Conservation (phyloP, 768 basidiomycete genomes). For the Pulveroboletus ravenelii region DNA sequence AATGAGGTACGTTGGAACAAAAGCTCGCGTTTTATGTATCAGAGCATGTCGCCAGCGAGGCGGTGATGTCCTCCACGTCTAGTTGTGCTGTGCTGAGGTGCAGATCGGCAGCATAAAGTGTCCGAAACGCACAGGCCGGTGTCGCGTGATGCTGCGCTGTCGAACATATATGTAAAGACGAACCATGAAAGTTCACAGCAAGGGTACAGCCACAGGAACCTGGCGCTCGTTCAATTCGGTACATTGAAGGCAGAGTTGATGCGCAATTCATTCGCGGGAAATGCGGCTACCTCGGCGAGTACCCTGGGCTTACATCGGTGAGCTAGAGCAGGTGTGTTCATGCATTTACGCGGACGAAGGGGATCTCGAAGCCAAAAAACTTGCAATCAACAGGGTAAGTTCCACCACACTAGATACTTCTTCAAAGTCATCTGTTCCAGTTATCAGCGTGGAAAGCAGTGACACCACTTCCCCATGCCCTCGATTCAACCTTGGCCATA, state of each 20-base stretch:
- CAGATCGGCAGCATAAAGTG: not conserved
- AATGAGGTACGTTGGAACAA: not conserved
- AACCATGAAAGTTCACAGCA: too few species aligned
- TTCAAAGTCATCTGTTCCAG: slow-evolving; percentile 35
- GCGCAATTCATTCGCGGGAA: not conserved
- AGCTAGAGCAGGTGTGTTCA: slow-evolving; percentile 70
- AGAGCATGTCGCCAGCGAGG: slow-evolving; percentile 6
- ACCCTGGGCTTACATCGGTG: slow-evolving; percentile 66
- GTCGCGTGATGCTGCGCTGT: too few species aligned
- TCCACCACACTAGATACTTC: not conserved
- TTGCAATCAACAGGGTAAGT: slow-evolving; percentile 64
- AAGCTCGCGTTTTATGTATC: slow-evolving; percentile 18
- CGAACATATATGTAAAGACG: not conserved
- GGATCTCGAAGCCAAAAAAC: slow-evolving; percentile 48
- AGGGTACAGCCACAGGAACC: not conserved
- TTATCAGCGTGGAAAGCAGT: slow-evolving; percentile 77
- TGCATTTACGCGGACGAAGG: slow-evolving; percentile 71
- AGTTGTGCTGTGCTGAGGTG: slow-evolving; percentile 8
- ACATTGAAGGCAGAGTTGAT: too few species aligned
- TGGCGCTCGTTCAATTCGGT: too few species aligned
- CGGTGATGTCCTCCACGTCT: slow-evolving; percentile 13
- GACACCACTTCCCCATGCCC: slow-evolving; percentile 73
- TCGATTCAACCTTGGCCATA: slow-evolving; percentile 67
- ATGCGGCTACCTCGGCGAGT: slow-evolving; percentile 79
- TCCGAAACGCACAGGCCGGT: not conserved